A percentile compares a stretch with the other conserved stretches of the same genome.
Conservation (phyloP, 2,329 filamentous ascomycete genomes). For the Xylaria sp. region DNA sequence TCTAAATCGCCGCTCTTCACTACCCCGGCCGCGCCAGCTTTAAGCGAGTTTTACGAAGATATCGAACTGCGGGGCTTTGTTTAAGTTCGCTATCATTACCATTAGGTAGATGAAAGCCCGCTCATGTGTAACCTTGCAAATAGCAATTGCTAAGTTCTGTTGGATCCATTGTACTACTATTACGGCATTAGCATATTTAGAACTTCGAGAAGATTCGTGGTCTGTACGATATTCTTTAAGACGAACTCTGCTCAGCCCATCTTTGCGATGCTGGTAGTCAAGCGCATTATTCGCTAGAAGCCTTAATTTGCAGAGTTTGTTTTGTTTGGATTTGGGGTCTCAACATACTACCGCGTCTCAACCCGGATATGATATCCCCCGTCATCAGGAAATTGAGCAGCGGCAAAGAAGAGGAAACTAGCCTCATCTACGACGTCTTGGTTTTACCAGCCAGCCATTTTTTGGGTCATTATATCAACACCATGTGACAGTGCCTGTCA, state of each 20-base stretch:
- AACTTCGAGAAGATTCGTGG: neutral
- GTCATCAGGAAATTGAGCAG: no score
- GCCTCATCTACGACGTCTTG: no score
- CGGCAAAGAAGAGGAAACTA: no score
- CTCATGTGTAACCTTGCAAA: neutral
- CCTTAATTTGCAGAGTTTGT: neutral
- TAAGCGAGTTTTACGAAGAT: neutral
- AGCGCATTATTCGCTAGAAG: neutral
- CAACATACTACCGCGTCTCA: no score
- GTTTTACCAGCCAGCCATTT: no score
- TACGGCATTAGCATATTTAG: neutral
- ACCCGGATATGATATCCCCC: no score
- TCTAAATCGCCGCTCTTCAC: neutral
- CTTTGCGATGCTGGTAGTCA: neutral
- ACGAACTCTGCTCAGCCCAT: neutral
- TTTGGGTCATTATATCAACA: no score
- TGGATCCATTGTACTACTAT: conserved; percentile 1
- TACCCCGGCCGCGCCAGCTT: neutral
- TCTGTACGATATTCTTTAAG: neutral
- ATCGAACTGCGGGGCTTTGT: neutral
- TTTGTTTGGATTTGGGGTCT: no score
- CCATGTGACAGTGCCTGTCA: no score
- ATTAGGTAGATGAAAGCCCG: neutral
- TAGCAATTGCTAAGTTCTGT: neutral
- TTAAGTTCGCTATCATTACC: neutral